Conservation (phyloP, 805 yeast genomes). For the Wickerhamomyces subpelliculosus region DNA sequence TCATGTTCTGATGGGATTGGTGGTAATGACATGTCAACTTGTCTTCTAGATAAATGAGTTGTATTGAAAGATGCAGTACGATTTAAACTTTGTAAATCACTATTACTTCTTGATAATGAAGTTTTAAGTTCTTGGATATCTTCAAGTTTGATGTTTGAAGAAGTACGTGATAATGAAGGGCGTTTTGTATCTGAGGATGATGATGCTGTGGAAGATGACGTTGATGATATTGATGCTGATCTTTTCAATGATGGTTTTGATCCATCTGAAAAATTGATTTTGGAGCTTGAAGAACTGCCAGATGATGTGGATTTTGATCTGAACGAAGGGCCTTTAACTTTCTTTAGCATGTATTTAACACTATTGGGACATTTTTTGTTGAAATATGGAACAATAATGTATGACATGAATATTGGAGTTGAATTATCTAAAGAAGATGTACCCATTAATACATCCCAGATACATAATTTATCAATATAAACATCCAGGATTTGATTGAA, state of each 20-base stretch:
- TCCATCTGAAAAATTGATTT: background rate
- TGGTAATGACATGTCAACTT: constrained; percentile 21
- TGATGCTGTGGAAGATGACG: background rate
- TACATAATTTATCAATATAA: constrained; percentile 44
- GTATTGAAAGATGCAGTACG: constrained; percentile 20
- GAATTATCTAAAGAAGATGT: constrained; percentile 30
- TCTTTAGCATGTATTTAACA: constrained; percentile 37
- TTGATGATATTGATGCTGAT: constrained; percentile 1
- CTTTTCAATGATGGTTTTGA: constrained; percentile 1
- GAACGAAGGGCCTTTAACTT: constrained; percentile 40
- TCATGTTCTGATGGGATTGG: constrained; percentile 5
- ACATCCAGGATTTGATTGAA: constrained; percentile 33
- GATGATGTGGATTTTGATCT: constrained; percentile 14
- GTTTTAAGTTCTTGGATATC: constrained; percentile 16
- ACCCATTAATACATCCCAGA: constrained; percentile 43
- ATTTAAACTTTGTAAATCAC: constrained; percentile 16
- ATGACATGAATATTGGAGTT: constrained; percentile 40
- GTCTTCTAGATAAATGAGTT: constrained; percentile 16
- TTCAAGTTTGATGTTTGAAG: constrained; percentile 15
- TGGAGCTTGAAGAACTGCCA: constrained; percentile 1
- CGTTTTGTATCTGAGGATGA: constrained; percentile 3
- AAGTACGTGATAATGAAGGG: constrained; percentile 9
- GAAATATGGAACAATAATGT: constrained; percentile 48
- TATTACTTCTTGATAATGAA: constrained; percentile 11
- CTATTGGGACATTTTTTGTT: constrained; percentile 40